Evolutionary conservation across 306 rosid species (phyloP), one percentile per base, ranked within the genome.

Genomic region (Sechiopsis laciniata): DNA sequence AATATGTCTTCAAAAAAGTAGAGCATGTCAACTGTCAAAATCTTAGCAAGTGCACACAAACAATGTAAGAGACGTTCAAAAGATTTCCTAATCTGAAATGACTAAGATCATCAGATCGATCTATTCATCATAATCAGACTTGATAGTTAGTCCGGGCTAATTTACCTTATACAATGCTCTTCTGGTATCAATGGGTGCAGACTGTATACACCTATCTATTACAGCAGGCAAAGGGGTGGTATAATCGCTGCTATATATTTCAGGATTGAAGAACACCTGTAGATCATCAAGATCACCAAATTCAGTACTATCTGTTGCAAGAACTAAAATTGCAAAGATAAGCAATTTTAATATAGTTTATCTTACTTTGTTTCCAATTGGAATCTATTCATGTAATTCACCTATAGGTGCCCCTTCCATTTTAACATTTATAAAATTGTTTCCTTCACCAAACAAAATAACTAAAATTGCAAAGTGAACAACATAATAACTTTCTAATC

Each of bases 171-270:
- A 95, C 82, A 95, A 78, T 68, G 99, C 89, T 74, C 99, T 89
- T 81, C 97, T 89, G 55, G 99, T 95, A 86, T 95, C 99, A 70
- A 95, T 95, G 45, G 99, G 99, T 0, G 99, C 93, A 24, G 99
- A 95, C 82, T 95, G 99, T 83, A 95, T 95, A 76, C 99, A 95
- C 80, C 84, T 95, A 87, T 95, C 99, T 67, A 95, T 95, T 20
- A 91, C 92, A 78, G 78, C 88, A 3, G 99, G 95, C 81, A 95
- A 83, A 55, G 99, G 96, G 74, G 96, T 88, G 77, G 86, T 74
- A 69, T 85, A 91, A 63, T 95, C 92, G 0, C 80, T 83, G 87
- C 95, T 84, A 80, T 95, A 88, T 68, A 95, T 89, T 87, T 95
- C 97, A 16, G 99, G 99, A 85, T 85, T 95, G 79, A 95, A 95